Conservation (phyloP, 495 filamentous ascomycete genomes). For the Neurospora sublineolata region DNA sequence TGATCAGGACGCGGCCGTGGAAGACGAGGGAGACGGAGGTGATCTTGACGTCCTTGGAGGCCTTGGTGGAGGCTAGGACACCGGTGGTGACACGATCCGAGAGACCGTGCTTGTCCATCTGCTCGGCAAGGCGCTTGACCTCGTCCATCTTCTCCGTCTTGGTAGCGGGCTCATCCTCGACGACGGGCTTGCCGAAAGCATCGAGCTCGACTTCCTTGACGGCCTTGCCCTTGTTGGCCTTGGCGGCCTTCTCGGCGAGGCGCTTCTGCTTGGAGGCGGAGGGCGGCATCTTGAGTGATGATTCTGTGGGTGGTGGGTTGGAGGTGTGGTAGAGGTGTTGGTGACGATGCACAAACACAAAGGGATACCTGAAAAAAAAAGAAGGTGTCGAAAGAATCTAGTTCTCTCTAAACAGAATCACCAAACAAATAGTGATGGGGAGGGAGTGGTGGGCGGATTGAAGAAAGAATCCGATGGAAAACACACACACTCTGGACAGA, state of each 20-base stretch:
- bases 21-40: conserved; percentile 88
- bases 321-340: neutral
- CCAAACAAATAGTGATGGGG: neutral
- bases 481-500: neutral
- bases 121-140: conserved; percentile 58
- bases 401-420: neutral
- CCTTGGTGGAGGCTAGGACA: conserved; percentile 73
- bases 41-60: conserved; percentile 91
- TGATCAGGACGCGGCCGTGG: conserved; percentile 93
- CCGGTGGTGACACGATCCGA: conserved; percentile 98
- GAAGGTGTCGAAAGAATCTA: neutral
- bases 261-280: conserved; percentile 97
- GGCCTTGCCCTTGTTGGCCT: conserved; percentile 62
- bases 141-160: conserved; percentile 60
- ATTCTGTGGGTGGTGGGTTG: neutral
- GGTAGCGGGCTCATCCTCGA: conserved; percentile 57
- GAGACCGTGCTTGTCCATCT: conserved; percentile 91
- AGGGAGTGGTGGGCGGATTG: neutral
- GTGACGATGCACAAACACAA: neutral
- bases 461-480: neutral
- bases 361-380: neutral
- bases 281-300: conserved; percentile 54
- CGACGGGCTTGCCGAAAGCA: conserved; percentile 46
- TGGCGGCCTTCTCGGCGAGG: conserved; percentile 85
- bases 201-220: conserved; percentile 58